Conservation (phyloP, 805 yeast genomes). For the Schizosaccharomyces lindneri region DNA sequence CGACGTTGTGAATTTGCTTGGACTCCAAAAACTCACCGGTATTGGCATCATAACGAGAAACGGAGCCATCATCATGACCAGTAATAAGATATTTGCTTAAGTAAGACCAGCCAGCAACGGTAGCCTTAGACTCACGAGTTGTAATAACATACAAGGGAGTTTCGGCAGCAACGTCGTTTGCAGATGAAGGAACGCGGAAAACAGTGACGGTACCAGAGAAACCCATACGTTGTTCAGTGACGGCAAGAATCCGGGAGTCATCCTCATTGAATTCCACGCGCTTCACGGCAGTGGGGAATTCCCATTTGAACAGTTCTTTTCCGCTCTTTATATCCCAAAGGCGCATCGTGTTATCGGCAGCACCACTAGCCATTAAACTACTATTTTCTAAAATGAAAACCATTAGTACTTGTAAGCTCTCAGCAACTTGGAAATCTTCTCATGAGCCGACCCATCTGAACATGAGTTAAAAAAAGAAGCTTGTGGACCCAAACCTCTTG, state of each 20-base stretch:
- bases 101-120: conserved; percentile 73
- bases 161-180: conserved; percentile 10
- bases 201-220: conserved; percentile 51
- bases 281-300: conserved; percentile 64
- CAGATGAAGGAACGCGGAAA: conserved; percentile 32
- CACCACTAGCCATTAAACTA: conserved; percentile 57
- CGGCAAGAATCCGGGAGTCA: conserved; percentile 39
- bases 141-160: conserved; percentile 8
- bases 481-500: too few relatives aligned
- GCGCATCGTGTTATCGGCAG: conserved; percentile 68
- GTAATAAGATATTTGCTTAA: conserved; percentile 36
- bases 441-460: neutral
- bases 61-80: conserved; percentile 68
- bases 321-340: conserved; percentile 73
- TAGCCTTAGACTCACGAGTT: conserved; percentile 27
- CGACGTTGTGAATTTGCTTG: conserved; percentile 43
- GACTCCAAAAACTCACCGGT: conserved; percentile 46
- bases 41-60: conserved; percentile 52
- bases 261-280: conserved; percentile 67
- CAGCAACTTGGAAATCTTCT: neutral
- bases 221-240: conserved; percentile 85
- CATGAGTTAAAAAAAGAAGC: neutral
- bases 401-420: conserved; percentile 3
- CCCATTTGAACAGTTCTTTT: conserved; percentile 45
- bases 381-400: conserved; percentile 18